A percentile compares a stretch with the other conserved stretches of the same genome.
phyloP scores from a whole-genome alignment of 768 basidiomycete genomes.

The Dacryopinax primogenitus region DNA sequence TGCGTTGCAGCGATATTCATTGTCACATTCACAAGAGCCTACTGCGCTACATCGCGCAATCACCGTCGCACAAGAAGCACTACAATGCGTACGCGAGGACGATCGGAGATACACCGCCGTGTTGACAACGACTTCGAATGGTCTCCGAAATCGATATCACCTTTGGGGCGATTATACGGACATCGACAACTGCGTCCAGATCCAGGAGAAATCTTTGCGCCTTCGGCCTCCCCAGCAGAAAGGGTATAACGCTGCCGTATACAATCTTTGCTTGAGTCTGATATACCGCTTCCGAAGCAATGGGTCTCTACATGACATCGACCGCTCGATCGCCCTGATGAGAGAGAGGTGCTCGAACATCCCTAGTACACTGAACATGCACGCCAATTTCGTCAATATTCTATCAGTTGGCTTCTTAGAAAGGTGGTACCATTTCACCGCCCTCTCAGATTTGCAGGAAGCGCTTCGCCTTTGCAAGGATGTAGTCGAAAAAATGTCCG shows the following conservation, averaged over 20 bases:
- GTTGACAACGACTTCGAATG: slow-evolving; percentile 3
- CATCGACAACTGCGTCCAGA: background rate
- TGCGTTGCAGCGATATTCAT: background rate
- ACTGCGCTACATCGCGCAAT: background rate
- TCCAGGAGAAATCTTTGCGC: background rate
- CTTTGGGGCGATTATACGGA: background rate
- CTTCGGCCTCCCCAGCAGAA: background rate
- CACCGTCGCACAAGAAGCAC: background rate
- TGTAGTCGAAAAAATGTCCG: background rate
- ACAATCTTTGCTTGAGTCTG: background rate
- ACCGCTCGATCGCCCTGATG: background rate
- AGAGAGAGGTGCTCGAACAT: background rate
- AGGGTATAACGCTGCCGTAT: background rate
- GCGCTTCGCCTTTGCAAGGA: background rate
- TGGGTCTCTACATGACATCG: background rate
- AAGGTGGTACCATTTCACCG: background rate
- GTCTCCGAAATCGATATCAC: background rate
- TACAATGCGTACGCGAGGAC: background rate
- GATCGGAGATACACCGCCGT: slow-evolving; percentile 4
- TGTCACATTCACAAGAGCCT: background rate
- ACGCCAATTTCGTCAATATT: background rate
- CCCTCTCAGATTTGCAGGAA: background rate
- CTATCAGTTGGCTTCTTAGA: background rate
- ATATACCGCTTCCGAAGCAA: background rate
- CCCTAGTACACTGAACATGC: background rate